Base-by-base conservation (phyloP, 176 grass and related monocot genomes). In the Carex kokanica region DNA sequence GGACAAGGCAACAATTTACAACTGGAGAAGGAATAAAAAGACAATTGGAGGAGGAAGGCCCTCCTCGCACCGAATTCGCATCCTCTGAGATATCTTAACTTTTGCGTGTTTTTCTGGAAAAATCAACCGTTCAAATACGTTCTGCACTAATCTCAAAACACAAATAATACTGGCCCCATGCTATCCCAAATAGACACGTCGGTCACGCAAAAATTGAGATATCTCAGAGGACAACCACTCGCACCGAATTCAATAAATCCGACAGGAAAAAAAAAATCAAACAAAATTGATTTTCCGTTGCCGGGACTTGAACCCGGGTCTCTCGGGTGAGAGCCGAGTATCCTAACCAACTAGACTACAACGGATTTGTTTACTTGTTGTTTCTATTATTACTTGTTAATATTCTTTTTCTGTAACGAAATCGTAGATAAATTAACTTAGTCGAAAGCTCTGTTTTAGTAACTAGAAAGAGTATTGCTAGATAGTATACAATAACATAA, bases 341-440 rank as follows among this genome's bases (percentile, higher is more conserved):
- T 94, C 89, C 89, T 91, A 81, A 89, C 92, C 92, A 91, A 43
- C 89, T 94, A 94, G 89, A 94, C 87, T 91, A 94, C 87, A 94
- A 89, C 89, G 87, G 85, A 90, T 4, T 4, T 68, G 5, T 18
- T 49, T 11, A 2, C 2, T 49, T 49, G 9, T 2, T 49, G 9
- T 49, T 49, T 49, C 1, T 49, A 12, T 49, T 11, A 2, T 11
- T 12, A 6, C 10, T 49, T 49, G 2, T 11, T 2, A 1, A 2
- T 3, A 20, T 59, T 6, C 56, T 59, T 59, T 20, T 59, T 4
- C 15, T 55, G 52, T 11, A 55, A n/a, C n/a, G 55, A n/a, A 17
- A n/a, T n/a, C 55, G 18, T 58, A 58, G 17, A 58, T 58, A n/a
- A n/a, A n/a, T 17, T 58, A 0, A 58, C 55, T 58, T 58, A 59